Evolutionary conservation across 108 stramenopile species (phyloP).

Genomic region (Aurantiochytrium sp.): DNA sequence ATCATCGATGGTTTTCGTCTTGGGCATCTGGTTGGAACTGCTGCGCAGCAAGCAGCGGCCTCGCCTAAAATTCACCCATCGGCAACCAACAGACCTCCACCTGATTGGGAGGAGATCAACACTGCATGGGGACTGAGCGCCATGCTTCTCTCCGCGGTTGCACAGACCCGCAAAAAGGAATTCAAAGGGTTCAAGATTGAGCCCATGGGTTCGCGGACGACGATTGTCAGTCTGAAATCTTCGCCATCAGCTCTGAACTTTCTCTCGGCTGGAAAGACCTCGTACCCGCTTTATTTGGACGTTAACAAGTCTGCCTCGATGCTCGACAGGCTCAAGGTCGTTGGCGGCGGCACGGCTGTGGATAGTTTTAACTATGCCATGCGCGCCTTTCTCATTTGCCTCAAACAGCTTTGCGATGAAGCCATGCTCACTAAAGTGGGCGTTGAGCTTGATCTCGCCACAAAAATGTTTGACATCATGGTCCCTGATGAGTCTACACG

Average conservation of each 20-base stretch:
- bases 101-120: slow-evolving; percentile 7
- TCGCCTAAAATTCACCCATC: neutral
- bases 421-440: neutral
- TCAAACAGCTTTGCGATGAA: neutral
- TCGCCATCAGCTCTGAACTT: neutral
- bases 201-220: neutral
- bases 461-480: neutral
- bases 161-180: neutral
- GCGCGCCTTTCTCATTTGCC: slow-evolving; percentile 10
- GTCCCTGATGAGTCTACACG: neutral
- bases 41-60: neutral
- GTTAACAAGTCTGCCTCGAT: neutral
- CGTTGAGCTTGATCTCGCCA: neutral
- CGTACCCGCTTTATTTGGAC: neutral
- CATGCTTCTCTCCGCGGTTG: neutral
- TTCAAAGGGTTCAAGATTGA: neutral
- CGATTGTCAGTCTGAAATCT: neutral
- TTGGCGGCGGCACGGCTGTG: neutral
- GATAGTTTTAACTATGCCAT: neutral
- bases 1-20: slow-evolving; percentile 48
- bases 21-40: slow-evolving; percentile 14
- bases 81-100: neutral
- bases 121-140: slow-evolving; percentile 12
- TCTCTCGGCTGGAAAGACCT: neutral
- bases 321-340: neutral